A percentile compares a stretch with the other conserved stretches of the same genome.
phyloP scores from a whole-genome alignment of 2,329 filamentous ascomycete genomes.

The Aspergillus udagawae region DNA sequence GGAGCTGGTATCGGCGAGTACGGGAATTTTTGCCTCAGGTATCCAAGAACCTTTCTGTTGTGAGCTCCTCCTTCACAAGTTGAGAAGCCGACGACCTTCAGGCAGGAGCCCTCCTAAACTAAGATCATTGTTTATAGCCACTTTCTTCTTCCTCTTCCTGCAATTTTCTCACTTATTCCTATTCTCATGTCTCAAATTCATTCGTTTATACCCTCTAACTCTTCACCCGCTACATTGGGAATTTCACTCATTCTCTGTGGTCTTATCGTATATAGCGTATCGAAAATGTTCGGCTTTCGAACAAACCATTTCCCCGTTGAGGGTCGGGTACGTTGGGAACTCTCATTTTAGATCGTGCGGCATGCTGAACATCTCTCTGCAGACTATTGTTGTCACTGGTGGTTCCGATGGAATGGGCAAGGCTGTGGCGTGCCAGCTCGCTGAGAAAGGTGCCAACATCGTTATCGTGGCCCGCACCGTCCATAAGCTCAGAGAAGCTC shows the following conservation, averaged over 20 bases:
- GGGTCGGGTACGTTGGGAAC: constrained; percentile 61
- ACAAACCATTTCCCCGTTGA: constrained; percentile 75
- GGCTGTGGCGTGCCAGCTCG: constrained; percentile 67
- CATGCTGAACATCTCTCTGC: constrained; percentile 1
- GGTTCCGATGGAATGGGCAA: constrained; percentile 91
- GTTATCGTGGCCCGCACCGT: constrained; percentile 78
- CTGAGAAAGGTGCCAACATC: constrained; percentile 79
- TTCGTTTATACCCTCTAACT: constrained; percentile 14
- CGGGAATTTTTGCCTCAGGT: background rate
- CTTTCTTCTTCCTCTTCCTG: constrained; percentile 7
- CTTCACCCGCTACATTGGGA: constrained; percentile 23
- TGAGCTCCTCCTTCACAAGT: background rate
- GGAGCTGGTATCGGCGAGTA: background rate
- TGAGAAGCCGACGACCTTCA: too few relatives aligned
- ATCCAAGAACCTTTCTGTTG: background rate
- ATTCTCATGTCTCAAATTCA: constrained; percentile 11
- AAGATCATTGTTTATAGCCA: constrained; percentile 5
- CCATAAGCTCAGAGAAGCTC: constrained; percentile 66
- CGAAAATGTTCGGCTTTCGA: constrained; percentile 44
- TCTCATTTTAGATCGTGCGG: background rate
- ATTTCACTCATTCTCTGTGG: constrained; percentile 30
- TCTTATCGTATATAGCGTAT: constrained; percentile 29
- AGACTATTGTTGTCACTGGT: constrained; percentile 88
- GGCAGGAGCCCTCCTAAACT: background rate
- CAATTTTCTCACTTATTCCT: constrained; percentile 18